Base-by-base conservation (phyloP, 306 rosid species). In the Senna tora region DNA sequence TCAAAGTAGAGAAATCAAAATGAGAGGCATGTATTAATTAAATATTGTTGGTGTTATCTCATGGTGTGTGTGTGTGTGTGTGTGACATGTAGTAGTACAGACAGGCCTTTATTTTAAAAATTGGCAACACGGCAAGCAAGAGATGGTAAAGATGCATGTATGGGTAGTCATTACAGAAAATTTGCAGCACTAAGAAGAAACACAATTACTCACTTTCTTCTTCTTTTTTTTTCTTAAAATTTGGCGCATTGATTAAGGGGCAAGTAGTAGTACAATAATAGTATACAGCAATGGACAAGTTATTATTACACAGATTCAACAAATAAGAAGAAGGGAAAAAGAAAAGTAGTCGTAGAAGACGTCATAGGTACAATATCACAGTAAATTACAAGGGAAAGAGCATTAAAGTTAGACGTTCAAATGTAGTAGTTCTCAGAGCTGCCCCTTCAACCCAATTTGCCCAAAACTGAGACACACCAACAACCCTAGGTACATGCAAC, bases 121-220 rank as follows among this genome's bases (percentile, higher is more conserved):
- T 47, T 22, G 64, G 34, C 15, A 65, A 63, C 65, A 38, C 57
- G 71, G 64, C 77, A 63, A 73, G 58, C 32, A 38, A 39, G 64
- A 63, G 33, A 54, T 75, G 53, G 22, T 54, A 67, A 33, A 45
- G 11, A 56, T 15, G 33, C 16, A 20, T 19, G 30, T 17, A 15
- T 71, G 11, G 39, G 19, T 51, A 52, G 30, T 57, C 20, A 57
- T 30, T 9, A 30, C 39, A 14, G 55, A 46, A 46, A 58, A 72
- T 43, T 43, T 60, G 47, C 76, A 58, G 36, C 22, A 17, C 76
- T 42, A 58, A 33, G 30, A 58, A 16, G 10, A 32, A 45, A 46
- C 57, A 43, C 12, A 30, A 39, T 17, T 25, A 43, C 21, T n/a
- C 9, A 12, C 22, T 41, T 42, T 9, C 5, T 30, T 67, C 41